These are phyloP conservation scores for Hypomontagnella submonticulosa DNA, from an alignment of 495 filamentous ascomycete genomes.

Conservation along the genomic window DNA sequence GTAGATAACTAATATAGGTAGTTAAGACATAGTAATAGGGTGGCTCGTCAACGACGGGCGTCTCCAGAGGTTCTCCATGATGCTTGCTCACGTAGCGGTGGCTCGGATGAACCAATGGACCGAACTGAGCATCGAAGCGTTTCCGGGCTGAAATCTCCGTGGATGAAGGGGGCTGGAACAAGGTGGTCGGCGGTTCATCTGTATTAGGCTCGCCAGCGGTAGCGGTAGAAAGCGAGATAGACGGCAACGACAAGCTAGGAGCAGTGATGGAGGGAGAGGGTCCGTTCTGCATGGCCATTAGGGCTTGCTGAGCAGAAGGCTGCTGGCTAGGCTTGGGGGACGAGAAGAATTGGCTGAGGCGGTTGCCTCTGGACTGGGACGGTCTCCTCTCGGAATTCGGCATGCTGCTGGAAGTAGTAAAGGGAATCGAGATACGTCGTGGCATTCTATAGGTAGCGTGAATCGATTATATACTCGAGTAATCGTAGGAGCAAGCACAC, in stretches of 20 bases:
- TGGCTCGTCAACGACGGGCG: constrained; percentile 92
- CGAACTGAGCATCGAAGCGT: constrained; percentile 90
- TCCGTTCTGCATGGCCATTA: constrained; percentile 71
- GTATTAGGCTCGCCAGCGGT: constrained; percentile 76
- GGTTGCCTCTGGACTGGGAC: constrained; percentile 68
- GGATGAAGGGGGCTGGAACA: constrained; percentile 92
- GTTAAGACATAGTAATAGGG: constrained; percentile 96
- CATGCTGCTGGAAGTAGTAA: constrained; percentile 46
- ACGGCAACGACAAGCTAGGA: constrained; percentile 82
- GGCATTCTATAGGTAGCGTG: constrained; percentile 54
- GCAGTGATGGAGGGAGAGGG: constrained; percentile 74
- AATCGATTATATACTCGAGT: constrained; percentile 30
- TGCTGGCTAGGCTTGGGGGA: constrained; percentile 74
- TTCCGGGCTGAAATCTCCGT: constrained; percentile 80
- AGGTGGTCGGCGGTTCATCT: constrained; percentile 77
- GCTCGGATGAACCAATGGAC: constrained; percentile 78
- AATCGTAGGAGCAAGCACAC: constrained; percentile 19
- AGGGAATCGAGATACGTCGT: constrained; percentile 59
- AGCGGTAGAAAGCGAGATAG: constrained; percentile 91
- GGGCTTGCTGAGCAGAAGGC: constrained; percentile 62
- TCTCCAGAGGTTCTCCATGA: constrained; percentile 77
- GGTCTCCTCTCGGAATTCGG: constrained; percentile 58
- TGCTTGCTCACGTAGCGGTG: constrained; percentile 90
- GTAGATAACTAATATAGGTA: constrained; percentile 96
- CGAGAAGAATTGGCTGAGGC: constrained; percentile 72